These are phyloP conservation scores for Schoenoplectus tabernaemontani DNA, from an alignment of 202 grass and related monocot genomes.

Conservation along the genomic window DNA sequence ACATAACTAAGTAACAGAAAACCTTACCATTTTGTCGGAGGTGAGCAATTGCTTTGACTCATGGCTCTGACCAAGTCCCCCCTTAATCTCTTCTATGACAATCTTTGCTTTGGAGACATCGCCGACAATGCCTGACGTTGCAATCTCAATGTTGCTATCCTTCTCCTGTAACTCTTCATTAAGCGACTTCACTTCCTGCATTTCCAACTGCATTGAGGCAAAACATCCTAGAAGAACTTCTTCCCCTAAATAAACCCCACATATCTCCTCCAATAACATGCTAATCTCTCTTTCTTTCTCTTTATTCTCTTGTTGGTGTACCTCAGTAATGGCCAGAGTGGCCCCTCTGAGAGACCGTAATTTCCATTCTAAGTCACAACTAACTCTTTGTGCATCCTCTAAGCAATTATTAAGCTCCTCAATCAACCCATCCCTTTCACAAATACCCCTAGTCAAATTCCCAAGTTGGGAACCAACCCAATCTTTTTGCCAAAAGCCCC, in stretches of 20 bases:
- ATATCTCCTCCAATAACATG: constrained; percentile 47
- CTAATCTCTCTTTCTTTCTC: constrained; percentile 56
- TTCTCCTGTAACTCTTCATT: constrained; percentile 30
- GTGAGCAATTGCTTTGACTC: background rate
- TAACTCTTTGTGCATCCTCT: constrained; percentile 68
- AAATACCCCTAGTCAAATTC: constrained; percentile 57
- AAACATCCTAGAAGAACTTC: constrained; percentile 45
- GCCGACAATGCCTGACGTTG: constrained; percentile 39
- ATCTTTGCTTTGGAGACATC: constrained; percentile 58
- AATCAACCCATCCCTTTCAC: constrained; percentile 72
- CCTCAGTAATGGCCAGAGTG: constrained; percentile 72
- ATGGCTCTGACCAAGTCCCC: constrained; percentile 20
- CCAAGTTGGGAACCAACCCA: constrained; percentile 60
- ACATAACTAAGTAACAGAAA: background rate
- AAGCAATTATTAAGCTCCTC: constrained; percentile 70
- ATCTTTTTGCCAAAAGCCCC: constrained; percentile 47
- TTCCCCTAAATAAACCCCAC: constrained; percentile 37
- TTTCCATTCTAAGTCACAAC: constrained; percentile 69
- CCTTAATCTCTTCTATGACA: constrained; percentile 39
- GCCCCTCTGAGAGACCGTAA: constrained; percentile 82
- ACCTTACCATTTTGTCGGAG: background rate
- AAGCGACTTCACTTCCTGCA: constrained; percentile 31
- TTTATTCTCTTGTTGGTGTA: constrained; percentile 62
- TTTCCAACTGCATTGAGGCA: constrained; percentile 44
- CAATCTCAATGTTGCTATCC: constrained; percentile 45